These are phyloP conservation scores for Rhynchospora pubera DNA, from an alignment of 176 grass and related monocot species.

Conservation along the genomic window DNA sequence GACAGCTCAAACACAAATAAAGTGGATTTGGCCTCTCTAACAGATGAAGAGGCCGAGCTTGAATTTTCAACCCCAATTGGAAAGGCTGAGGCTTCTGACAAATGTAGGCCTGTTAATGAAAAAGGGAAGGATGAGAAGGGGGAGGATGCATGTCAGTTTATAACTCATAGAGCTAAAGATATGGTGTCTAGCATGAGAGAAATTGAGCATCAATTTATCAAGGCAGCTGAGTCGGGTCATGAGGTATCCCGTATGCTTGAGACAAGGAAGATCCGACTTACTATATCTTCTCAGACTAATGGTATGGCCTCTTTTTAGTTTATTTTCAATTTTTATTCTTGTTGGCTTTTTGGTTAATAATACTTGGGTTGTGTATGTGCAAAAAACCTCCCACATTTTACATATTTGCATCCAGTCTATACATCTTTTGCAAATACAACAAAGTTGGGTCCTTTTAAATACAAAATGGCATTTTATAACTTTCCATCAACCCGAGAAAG, in stretches of 20 bases:
- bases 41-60: slow-evolving; percentile 20
- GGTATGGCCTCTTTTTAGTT: slow-evolving; percentile 23
- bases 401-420: not conserved
- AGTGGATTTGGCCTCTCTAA: slow-evolving; percentile 1
- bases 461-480: not conserved
- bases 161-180: slow-evolving; percentile 33
- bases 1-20: slow-evolving; percentile 15
- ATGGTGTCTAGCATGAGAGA: slow-evolving; percentile 42
- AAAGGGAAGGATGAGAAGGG: slow-evolving; percentile 14
- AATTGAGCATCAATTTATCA: slow-evolving; percentile 48
- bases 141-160: slow-evolving; percentile 21
- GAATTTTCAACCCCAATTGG: slow-evolving; percentile 20
- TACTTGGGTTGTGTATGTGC: not conserved
- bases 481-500: not conserved
- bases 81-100: slow-evolving; percentile 24
- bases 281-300: slow-evolving; percentile 31
- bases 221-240: slow-evolving; percentile 45
- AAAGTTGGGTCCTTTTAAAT: not conserved
- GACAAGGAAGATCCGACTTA: slow-evolving; percentile 39
- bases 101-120: not conserved
- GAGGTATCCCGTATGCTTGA: slow-evolving; percentile 66
- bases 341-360: not conserved
- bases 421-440: not conserved
- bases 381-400: not conserved
- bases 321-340: not conserved